Base-by-base conservation (phyloP, 208 protist species). In the Acanthamoeba lenticulata region DNA sequence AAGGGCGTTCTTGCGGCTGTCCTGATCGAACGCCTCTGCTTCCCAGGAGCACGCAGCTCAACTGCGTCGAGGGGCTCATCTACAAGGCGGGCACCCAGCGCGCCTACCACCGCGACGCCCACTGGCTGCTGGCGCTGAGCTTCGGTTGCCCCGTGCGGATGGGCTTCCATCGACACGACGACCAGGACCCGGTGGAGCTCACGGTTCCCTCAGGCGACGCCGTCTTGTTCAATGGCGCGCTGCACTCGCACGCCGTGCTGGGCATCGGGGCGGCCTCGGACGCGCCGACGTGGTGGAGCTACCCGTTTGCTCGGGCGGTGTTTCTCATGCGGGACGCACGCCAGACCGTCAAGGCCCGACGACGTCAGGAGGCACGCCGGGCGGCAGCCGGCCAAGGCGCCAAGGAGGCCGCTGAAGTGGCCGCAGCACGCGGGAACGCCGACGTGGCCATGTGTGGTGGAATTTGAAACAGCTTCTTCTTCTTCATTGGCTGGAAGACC, bases 171-270 rank as follows among this genome's bases (percentile, higher is more conserved):
- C 69, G 69, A n/a, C 40, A 79, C 69, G 69, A 79, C 40, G 36
- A 79, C 40, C 69, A 79, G 69, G 69, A 79, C 15, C 69, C 69
- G 69, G 69, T 79, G 17, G 69, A 47, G 36, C 32, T 79, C 36
- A 79, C 69, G 11, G 69, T 79, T 17, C 69, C 69, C 0, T 79
- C 69, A 21, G 69, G 69, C 36, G 40, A 79, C 40, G 69, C 69
- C 3, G 69, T 79, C 11, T 36, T 79, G 19, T 79, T 79, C 69
- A 79, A 79, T 36, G 69, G 69, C 21, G 69, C 69, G 21, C 69
- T 79, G 69, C 69, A 79, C 69, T 79, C 69, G 24, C 69, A 79
- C 69, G 69, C 69, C 34, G 69, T 79, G 40, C 69, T 79, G 69
- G 69, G 69, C 69, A 79, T 79, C 36, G 69, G 69, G 21, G 69